Evolutionary conservation across 768 basidiomycete genomes (phyloP).

Genomic region (Termitomyces eurrhizus): DNA sequence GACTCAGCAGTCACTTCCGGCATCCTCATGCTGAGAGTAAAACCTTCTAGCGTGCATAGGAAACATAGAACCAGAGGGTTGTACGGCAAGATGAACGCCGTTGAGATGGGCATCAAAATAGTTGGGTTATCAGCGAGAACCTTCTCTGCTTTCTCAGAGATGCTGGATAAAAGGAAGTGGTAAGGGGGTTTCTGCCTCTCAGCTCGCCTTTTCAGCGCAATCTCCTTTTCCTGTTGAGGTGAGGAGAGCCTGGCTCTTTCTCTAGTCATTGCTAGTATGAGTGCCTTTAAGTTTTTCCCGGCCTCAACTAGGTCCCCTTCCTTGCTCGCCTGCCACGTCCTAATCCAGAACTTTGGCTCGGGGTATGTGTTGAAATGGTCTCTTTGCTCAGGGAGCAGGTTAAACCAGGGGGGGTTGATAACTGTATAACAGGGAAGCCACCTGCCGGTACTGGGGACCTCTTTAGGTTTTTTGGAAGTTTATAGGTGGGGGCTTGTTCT

Average conservation of each 20-base stretch:
- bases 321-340: neutral
- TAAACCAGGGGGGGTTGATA: neutral
- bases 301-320: neutral
- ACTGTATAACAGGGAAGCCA: neutral
- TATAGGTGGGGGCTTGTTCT: too few relatives aligned
- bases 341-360: neutral
- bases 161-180: neutral
- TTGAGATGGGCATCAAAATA: neutral
- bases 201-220: fast-evolving
- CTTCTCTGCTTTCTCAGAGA: neutral
- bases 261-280: neutral
- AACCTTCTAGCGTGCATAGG: too few relatives aligned
- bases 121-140: neutral
- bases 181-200: neutral
- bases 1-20: too few relatives aligned
- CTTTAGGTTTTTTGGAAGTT: too few relatives aligned
- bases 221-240: neutral
- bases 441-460: neutral
- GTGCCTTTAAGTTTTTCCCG: neutral
- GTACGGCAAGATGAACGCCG: neutral
- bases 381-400: neutral
- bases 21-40: too few relatives aligned
- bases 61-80: too few relatives aligned
- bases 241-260: neutral
- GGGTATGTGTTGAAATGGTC: neutral